Percentiles rank a stretch among this genome's conserved stretches.
These are phyloP conservation scores for Auricularia heimuer DNA, from an alignment of 768 basidiomycete species.

Conservation along the genomic window DNA sequence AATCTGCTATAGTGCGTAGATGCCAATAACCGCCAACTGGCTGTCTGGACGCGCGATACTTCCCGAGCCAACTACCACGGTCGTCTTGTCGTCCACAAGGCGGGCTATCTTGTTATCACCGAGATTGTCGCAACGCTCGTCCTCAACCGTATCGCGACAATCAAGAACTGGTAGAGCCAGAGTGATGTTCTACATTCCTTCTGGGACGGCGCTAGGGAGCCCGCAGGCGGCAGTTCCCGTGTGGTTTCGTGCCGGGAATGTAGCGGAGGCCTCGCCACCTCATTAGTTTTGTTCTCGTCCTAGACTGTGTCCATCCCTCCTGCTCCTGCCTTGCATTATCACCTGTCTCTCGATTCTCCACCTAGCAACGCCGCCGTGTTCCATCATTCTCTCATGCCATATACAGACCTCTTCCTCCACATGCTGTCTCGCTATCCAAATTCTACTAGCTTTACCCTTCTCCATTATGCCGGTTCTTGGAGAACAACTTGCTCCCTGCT, in stretches of 20 bases:
- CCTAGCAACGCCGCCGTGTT: neutral
- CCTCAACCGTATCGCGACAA: slow-evolving; percentile 60
- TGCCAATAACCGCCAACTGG: slow-evolving; percentile 43
- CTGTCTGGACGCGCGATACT: slow-evolving; percentile 43
- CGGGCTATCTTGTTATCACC: slow-evolving; percentile 54
- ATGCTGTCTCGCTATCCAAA: neutral
- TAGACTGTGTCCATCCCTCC: too few relatives aligned
- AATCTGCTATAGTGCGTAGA: slow-evolving; percentile 47
- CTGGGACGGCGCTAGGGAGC: neutral
- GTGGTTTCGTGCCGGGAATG: neutral
- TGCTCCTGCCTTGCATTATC: too few relatives aligned
- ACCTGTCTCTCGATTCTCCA: too few relatives aligned
- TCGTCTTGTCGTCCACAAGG: slow-evolving; percentile 45
- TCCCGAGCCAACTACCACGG: slow-evolving; percentile 51
- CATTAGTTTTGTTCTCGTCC: too few relatives aligned
- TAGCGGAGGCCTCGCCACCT: too few relatives aligned
- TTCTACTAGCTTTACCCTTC: too few relatives aligned
- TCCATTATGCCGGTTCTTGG: too few relatives aligned
- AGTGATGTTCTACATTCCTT: too few relatives aligned
- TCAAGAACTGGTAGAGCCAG: slow-evolving; percentile 40
- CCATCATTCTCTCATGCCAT: neutral
- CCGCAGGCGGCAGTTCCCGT: neutral
- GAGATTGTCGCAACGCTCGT: slow-evolving; percentile 70
- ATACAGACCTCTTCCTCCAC: neutral
- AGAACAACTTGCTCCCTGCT: too few relatives aligned